Evolutionary conservation across 1,139 yeast species (phyloP).

Genomic region (Hyphopichia pseudoburtonii): DNA sequence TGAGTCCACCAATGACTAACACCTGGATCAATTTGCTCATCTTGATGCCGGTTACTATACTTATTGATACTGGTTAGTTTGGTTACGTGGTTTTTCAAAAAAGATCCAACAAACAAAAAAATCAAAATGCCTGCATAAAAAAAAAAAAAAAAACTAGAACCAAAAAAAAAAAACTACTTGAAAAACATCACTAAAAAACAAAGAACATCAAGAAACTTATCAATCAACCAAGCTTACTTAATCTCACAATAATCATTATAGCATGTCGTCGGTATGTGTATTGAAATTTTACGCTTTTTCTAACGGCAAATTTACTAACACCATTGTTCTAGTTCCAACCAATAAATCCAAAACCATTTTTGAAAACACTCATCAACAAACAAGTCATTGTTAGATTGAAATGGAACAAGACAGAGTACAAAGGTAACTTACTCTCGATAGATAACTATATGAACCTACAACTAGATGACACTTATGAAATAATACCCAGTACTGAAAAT

Average conservation of each 20-base stretch:
- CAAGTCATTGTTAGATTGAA: slow-evolving; percentile 82
- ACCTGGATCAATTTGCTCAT: slow-evolving; percentile 26
- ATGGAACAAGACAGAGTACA: slow-evolving; percentile 91
- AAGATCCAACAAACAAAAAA: neutral
- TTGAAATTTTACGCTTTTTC: neutral
- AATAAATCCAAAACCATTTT: slow-evolving; percentile 86
- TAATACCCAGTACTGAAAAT: slow-evolving; percentile 37
- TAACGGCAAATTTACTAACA: slow-evolving; percentile 13
- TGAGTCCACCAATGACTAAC: slow-evolving; percentile 28
- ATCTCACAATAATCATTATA: slow-evolving; percentile 2
- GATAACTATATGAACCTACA: slow-evolving; percentile 94
- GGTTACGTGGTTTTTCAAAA: neutral
- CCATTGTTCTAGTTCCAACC: slow-evolving; percentile 58
- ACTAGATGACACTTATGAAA: slow-evolving; percentile 68
- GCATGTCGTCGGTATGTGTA: slow-evolving; percentile 20
- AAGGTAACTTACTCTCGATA: slow-evolving; percentile 74
- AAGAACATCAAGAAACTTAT: neutral
- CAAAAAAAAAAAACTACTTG: neutral
- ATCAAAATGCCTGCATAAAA: too few species aligned
- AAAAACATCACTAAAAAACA: too few species aligned
- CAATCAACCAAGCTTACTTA: too few species aligned
- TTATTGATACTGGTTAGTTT: neutral
- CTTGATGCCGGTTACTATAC: neutral
- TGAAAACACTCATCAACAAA: slow-evolving; percentile 69
- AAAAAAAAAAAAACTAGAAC: neutral